Percentiles rank a stretch among this genome's conserved stretches.
phyloP scores from a whole-genome alignment of 257 asterid species.

The Ophiorrhiza pumila region DNA sequence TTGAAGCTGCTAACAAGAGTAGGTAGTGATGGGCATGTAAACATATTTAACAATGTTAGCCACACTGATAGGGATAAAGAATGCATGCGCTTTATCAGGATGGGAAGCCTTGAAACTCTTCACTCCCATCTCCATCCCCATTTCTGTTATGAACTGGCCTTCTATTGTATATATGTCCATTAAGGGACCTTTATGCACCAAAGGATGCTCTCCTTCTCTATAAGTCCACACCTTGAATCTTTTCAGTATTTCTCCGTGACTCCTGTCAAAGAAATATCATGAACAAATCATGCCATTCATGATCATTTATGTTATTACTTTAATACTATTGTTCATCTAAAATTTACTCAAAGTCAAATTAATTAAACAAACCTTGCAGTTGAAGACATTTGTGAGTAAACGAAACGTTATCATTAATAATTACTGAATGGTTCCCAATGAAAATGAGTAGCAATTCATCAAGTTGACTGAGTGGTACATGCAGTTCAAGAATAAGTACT shows the following conservation, averaged over 20 bases:
- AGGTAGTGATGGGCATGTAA: slow-evolving; percentile 8
- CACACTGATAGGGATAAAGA: slow-evolving; percentile 24
- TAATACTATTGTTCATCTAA: too few relatives aligned
- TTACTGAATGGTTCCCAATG: too few relatives aligned
- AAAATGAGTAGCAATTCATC: too few relatives aligned
- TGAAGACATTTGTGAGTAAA: too few relatives aligned
- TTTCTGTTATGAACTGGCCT: slow-evolving; percentile 27
- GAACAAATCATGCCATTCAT: too few relatives aligned
- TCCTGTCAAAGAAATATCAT: slow-evolving; percentile 8
- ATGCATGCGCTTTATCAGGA: slow-evolving; percentile 25
- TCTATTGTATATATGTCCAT: slow-evolving; percentile 24
- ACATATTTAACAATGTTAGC: slow-evolving; percentile 17
- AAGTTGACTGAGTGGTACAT: too few relatives aligned
- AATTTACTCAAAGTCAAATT: too few relatives aligned
- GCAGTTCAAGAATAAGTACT: too few relatives aligned
- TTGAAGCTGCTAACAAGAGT: slow-evolving; percentile 14
- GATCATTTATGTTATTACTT: too few relatives aligned
- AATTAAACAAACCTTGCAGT: too few relatives aligned
- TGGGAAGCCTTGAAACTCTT: slow-evolving; percentile 13
- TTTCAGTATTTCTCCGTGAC: slow-evolving; percentile 22
- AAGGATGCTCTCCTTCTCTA: slow-evolving; percentile 25
- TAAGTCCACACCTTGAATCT: slow-evolving; percentile 29
- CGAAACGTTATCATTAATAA: too few relatives aligned
- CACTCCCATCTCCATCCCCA: slow-evolving; percentile 12
- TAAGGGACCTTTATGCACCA: slow-evolving; percentile 24